Evolutionary conservation across 495 filamentous ascomycete species (phyloP).

Genomic region (Podospora pseudoanserina): DNA sequence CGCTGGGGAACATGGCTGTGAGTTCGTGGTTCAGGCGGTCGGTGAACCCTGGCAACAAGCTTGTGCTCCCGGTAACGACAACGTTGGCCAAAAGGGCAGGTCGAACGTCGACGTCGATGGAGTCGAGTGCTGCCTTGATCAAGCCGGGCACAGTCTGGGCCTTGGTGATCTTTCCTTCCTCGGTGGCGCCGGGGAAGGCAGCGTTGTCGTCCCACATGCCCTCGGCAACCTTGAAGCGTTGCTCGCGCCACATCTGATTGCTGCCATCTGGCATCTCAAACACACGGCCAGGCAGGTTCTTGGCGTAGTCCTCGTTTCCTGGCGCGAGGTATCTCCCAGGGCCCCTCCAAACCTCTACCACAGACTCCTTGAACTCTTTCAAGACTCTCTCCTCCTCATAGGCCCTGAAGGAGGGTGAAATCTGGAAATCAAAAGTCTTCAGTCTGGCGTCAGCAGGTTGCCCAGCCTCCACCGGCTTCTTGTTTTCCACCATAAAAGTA

Average conservation of each 20-base stretch:
- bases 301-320: constrained; percentile 64
- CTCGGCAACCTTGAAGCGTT: constrained; percentile 80
- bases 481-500: constrained; percentile 80
- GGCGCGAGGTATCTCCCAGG: constrained; percentile 62
- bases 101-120: constrained; percentile 86
- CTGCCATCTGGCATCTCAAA: constrained; percentile 94
- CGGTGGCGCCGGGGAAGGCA: constrained; percentile 40
- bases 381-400: constrained; percentile 90
- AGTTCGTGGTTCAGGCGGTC: constrained; percentile 85
- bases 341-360: constrained; percentile 90
- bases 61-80: constrained; percentile 87
- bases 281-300: constrained; percentile 64
- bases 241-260: constrained; percentile 87
- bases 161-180: constrained; percentile 46
- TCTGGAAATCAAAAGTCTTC: constrained; percentile 61
- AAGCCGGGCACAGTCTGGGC: constrained; percentile 75
- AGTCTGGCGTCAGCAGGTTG: constrained; percentile 58
- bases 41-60: constrained; percentile 80
- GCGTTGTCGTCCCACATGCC: constrained; percentile 82
- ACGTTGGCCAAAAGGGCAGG: constrained; percentile 78
- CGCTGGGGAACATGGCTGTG: constrained; percentile 69
- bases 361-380: constrained; percentile 94
- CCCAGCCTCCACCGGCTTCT: constrained; percentile 83
- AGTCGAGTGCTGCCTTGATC: constrained; percentile 69
- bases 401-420: constrained; percentile 67